Evolutionary conservation across 2,329 filamentous ascomycete genomes (phyloP).

Genomic region (Atkinsonella texensis): DNA sequence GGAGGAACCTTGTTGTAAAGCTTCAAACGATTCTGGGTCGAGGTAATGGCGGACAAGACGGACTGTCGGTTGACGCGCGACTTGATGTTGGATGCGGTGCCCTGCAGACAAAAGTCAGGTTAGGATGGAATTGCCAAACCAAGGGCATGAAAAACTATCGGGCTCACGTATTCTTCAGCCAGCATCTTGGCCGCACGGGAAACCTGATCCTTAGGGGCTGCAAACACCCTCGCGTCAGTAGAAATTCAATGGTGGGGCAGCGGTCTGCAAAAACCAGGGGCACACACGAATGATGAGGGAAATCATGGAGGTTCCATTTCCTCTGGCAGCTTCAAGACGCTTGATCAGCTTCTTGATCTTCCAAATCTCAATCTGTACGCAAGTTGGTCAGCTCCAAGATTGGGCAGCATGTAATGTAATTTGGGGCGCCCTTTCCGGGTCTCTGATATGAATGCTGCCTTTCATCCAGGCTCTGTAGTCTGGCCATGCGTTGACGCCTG

Average conservation of each 20-base stretch:
- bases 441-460: not conserved
- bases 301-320: slow-evolving; percentile 99
- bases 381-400: slow-evolving; percentile 5
- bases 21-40: slow-evolving; percentile 97
- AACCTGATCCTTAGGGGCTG: slow-evolving; percentile 95
- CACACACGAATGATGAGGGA: slow-evolving; percentile 91
- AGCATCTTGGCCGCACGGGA: slow-evolving; percentile 97
- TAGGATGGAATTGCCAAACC: slow-evolving; percentile 37
- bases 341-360: slow-evolving; percentile 99
- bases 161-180: slow-evolving; percentile 94
- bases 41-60: slow-evolving; percentile 94
- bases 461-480: not conserved
- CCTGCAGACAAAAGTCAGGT: slow-evolving; percentile 37
- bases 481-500: not conserved
- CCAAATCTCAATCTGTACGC: slow-evolving; percentile 59
- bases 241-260: not conserved
- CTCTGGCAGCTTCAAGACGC: slow-evolving; percentile 88
- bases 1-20: slow-evolving; percentile 98
- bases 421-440: not conserved
- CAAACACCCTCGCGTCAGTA: slow-evolving; percentile 4
- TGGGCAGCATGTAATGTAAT: not conserved
- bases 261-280: not conserved
- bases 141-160: not conserved
- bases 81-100: slow-evolving; percentile 98
- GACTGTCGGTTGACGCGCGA: slow-evolving; percentile 98